phyloP scores from a whole-genome alignment of 768 basidiomycete species.

The Auricularia sp. region DNA sequence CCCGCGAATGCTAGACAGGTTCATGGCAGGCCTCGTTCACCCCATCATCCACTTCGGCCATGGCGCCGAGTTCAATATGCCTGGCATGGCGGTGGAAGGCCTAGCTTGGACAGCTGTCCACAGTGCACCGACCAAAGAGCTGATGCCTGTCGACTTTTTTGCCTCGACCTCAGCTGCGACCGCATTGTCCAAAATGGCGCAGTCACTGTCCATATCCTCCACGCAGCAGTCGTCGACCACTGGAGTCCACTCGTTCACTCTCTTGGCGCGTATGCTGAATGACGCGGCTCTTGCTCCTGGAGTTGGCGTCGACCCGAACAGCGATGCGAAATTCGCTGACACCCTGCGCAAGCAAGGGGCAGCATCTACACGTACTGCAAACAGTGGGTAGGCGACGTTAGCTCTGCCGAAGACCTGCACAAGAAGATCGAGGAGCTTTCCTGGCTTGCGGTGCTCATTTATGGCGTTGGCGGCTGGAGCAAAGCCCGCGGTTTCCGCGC shows the following conservation, averaged over 20 bases:
- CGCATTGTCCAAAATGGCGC: not conserved
- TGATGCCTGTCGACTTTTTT: slow-evolving; percentile 24
- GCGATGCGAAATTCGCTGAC: slow-evolving; percentile 2
- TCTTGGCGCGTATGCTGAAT: slow-evolving; percentile 44
- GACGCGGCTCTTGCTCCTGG: slow-evolving; percentile 25
- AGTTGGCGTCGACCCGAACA: slow-evolving; percentile 2
- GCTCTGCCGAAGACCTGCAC: slow-evolving; percentile 25
- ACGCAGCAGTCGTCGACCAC: slow-evolving; percentile 11
- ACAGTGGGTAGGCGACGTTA: slow-evolving; percentile 10
- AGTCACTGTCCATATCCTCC: slow-evolving; percentile 2
- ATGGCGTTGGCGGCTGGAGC: slow-evolving; percentile 45
- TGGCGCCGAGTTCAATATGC: slow-evolving; percentile 51
- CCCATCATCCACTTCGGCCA: slow-evolving; percentile 56
- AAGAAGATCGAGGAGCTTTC: slow-evolving; percentile 53
- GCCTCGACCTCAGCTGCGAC: not conserved
- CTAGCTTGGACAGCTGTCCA: slow-evolving; percentile 49
- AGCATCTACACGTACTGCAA: slow-evolving; percentile 10
- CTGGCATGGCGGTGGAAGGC: slow-evolving; percentile 55
- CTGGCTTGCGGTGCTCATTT: slow-evolving; percentile 48
- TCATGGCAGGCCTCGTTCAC: slow-evolving; percentile 49
- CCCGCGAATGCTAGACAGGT: slow-evolving; percentile 49
- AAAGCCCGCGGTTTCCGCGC: slow-evolving; percentile 34
- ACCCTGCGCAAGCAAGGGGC: slow-evolving; percentile 13
- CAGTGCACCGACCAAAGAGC: slow-evolving; percentile 23
- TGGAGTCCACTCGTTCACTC: slow-evolving; percentile 35